These are phyloP conservation scores for Dipodascus albidus DNA, from an alignment of 805 yeast genomes.

Conservation along the genomic window DNA sequence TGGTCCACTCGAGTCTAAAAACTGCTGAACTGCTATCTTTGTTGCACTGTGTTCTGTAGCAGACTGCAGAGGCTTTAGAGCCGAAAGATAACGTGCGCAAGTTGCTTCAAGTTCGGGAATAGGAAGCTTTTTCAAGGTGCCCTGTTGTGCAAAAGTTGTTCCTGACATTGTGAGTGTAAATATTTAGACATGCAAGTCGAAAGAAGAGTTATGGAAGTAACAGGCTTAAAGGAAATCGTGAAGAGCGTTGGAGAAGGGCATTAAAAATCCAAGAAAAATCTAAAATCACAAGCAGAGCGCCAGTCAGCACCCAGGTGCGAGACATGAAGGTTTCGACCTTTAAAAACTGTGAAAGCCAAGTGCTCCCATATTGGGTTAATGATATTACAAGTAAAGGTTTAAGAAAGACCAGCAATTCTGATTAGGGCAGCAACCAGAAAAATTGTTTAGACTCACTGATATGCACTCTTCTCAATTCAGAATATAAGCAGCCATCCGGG, in stretches of 20 bases:
- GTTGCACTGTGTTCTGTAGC: conserved; percentile 57
- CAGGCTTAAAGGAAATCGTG: too few species aligned
- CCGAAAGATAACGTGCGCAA: conserved; percentile 50
- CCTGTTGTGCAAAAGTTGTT: conserved; percentile 49
- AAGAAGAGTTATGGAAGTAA: too few species aligned
- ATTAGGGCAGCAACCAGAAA: too few species aligned
- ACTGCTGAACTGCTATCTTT: conserved; percentile 41
- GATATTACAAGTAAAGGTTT: neutral
- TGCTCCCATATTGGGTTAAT: neutral
- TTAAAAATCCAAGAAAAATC: neutral
- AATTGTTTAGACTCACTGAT: too few species aligned
- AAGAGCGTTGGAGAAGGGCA: neutral
- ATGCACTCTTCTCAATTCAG: too few species aligned
- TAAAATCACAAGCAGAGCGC: neutral
- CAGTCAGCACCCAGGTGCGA: neutral
- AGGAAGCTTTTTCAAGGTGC: conserved; percentile 53
- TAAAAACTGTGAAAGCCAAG: neutral
- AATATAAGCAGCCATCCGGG: too few species aligned
- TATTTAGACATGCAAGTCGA: too few species aligned
- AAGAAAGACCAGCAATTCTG: too few species aligned
- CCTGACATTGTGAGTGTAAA: conserved; percentile 1
- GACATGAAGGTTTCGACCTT: neutral
- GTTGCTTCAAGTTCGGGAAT: conserved; percentile 68
- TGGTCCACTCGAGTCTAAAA: conserved; percentile 45
- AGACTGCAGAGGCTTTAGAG: conserved; percentile 69